Base-by-base conservation (phyloP, 2,329 filamentous ascomycete genomes). In the Neopestalotiopsis sp. region DNA sequence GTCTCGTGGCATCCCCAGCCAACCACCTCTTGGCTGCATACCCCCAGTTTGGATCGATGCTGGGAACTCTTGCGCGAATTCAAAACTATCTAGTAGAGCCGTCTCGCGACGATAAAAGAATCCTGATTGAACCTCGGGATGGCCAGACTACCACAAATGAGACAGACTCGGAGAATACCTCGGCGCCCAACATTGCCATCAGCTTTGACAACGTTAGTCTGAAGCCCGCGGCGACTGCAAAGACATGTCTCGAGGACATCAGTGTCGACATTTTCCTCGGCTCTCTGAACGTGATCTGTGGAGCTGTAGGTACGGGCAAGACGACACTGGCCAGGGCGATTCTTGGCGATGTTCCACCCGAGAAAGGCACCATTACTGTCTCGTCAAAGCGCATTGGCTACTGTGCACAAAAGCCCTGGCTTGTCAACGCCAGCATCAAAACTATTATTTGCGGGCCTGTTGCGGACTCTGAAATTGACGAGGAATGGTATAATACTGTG, bases 361-460 rank as follows among this genome's bases (percentile, higher is more conserved):
- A 57, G 3, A 20, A 24, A 4, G 64, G 64, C 24, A 32, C 32
- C 24, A 66, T 66, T 13, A 32, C 28, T 30, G 28, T 66, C 49
- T 57, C 64, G 6, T 32, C 64, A 57, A 56, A 56, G 45, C 69
- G 67, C 10, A 77, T 82, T 56, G 78, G 72, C 12, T 83, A 81
- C 61, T 81, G 79, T 66, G 71, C 79, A 4, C 81, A 83, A 38
- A 74, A 58, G 14, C 74, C 81, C 0, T 83, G 81, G 81, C 71
- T 84, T 28, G 78, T 78, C 0, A 79, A 76, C 38, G 74, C 73
- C 1, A 81, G 67, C 4, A 78, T 82, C 28, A 75, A 73, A 68
- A 70, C 79, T 5, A 73, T 73, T 9, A 80, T 83, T 17, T 70
- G 70, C 13, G 62, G 45, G 7, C 61, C 61, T 14, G 13, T 63